phyloP scores from a whole-genome alignment of 2,329 filamentous ascomycete species.

The Rosellinia necatrix region DNA sequence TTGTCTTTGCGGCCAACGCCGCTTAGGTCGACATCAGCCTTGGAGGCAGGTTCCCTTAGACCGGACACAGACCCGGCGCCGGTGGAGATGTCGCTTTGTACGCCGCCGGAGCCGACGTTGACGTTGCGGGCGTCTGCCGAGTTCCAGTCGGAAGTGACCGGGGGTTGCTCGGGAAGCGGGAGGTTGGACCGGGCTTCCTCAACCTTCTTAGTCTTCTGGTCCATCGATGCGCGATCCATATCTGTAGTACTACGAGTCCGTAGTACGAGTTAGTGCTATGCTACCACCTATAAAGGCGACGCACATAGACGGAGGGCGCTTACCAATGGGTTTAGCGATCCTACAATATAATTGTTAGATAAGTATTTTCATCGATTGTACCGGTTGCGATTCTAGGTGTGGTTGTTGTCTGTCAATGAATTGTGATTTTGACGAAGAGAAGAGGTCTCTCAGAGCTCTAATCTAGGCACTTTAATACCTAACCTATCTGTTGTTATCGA shows the following conservation, averaged over 20 bases:
- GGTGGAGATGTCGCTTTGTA: conserved; percentile 58
- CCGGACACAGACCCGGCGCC: conserved; percentile 54
- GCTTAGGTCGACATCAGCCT: conserved; percentile 60
- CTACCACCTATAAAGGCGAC: not conserved
- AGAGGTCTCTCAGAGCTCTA: no score
- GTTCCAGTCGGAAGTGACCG: conserved; percentile 77
- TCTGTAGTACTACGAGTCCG: conserved; percentile 6
- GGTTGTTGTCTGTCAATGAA: no score
- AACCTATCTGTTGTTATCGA: no score
- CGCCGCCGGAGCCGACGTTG: conserved; percentile 69
- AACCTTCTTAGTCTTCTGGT: conserved; percentile 53
- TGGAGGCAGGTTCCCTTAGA: conserved; percentile 63
- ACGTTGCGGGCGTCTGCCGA: conserved; percentile 70
- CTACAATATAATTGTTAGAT: no score
- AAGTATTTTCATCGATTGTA: not conserved
- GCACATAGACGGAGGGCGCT: not conserved
- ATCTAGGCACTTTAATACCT: no score
- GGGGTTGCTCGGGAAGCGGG: conserved; percentile 78
- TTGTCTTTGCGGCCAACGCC: conserved; percentile 66
- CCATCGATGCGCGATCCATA: conserved; percentile 22
- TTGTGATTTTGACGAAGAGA: no score
- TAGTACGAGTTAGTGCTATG: not conserved
- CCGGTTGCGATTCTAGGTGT: not conserved
- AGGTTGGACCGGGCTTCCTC: conserved; percentile 72
- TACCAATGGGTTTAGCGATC: no score